Conservation (phyloP, 257 asterid genomes). For the Plantago elongata region DNA sequence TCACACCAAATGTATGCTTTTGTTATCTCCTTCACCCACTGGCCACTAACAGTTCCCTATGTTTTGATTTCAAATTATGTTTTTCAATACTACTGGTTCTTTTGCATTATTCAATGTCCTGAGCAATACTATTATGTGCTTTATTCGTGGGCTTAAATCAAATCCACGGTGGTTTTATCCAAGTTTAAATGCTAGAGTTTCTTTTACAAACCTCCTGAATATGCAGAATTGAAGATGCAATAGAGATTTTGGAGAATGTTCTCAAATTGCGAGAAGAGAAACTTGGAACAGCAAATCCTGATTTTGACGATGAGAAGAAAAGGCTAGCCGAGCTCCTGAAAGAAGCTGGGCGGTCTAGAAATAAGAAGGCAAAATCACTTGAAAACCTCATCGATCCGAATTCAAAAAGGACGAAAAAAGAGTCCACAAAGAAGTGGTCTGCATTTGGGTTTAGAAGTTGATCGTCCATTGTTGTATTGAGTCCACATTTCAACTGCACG, state of each 20-base stretch:
- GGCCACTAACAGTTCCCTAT: no score
- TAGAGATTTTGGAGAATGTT: conserved; percentile 88
- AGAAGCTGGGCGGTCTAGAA: conserved; percentile 91
- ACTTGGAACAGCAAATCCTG: conserved; percentile 97
- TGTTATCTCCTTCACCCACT: no score
- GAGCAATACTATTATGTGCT: no score
- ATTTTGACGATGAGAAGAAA: conserved; percentile 94
- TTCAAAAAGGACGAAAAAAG: conserved; percentile 79
- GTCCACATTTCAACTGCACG: conserved; percentile 20
- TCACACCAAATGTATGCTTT: no score
- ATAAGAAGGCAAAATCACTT: conserved; percentile 89
- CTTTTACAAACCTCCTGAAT: conserved; percentile 5
- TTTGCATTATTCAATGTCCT: no score
- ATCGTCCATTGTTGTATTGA: conserved; percentile 15
- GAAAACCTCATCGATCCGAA: conserved; percentile 88
- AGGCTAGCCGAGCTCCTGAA: conserved; percentile 89
- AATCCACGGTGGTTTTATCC: not conserved
- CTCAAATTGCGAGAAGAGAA: conserved; percentile 95
- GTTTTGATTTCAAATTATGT: no score
- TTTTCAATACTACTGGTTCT: no score
- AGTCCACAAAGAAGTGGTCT: conserved; percentile 90
- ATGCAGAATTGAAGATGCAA: conserved; percentile 89
- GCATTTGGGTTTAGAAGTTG: conserved; percentile 89
- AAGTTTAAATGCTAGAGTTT: not conserved
- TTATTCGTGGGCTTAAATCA: no score